Base-by-base conservation (phyloP, 305 asterid genomes). In the Fraxinus dipetala region DNA sequence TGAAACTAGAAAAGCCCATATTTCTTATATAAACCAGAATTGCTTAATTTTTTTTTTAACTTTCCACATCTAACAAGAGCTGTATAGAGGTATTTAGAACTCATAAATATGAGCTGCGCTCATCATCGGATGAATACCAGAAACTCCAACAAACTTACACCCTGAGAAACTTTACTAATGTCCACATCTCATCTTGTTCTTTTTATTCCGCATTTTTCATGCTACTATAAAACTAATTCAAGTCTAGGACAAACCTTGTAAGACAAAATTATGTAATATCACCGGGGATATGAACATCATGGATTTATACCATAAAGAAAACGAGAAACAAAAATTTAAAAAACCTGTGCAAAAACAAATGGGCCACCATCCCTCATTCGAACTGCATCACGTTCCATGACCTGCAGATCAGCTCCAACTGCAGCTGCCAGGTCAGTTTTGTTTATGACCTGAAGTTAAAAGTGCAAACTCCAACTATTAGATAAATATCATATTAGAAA, bases 361-460 rank as follows among this genome's bases (percentile, higher is more conserved):
- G 98, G 98, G n/a, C 99, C 98, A 43, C 98, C 97, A 83, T 93
- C 97, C 85, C 99, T 90, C 99, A 95, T 95, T 80, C 97, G 91
- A 78, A 95, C 93, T 61, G 98, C 85, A 84, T 95, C 99, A 40
- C 97, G 97, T 85, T 96, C 98, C 99, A 96, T 96, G 87, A 96
- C 92, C 5, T 93, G 83, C 81, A 96, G 79, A 89, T 94, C 98
- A 77, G 98, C 99, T 82, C 98, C 98, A 80, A 96, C 86, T 1
- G 98, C 99, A 18, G 89, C 86, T 61, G 98, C 98, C 79, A 95
- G 87, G 84, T 95, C 98, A 22, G 99, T 96, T 88, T 96, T 96
- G 87, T 96, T 96, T 84, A 96, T 94, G 51, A 93, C 99, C 98
- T 94, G 73, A 67, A 85, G 75, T 74, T 40, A 73, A 84, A 43